A percentile compares a stretch with the other conserved stretches of the same genome.
phyloP scores from a whole-genome alignment of 2,329 filamentous ascomycete species.

The Pseudogymnoascus destructans region DNA sequence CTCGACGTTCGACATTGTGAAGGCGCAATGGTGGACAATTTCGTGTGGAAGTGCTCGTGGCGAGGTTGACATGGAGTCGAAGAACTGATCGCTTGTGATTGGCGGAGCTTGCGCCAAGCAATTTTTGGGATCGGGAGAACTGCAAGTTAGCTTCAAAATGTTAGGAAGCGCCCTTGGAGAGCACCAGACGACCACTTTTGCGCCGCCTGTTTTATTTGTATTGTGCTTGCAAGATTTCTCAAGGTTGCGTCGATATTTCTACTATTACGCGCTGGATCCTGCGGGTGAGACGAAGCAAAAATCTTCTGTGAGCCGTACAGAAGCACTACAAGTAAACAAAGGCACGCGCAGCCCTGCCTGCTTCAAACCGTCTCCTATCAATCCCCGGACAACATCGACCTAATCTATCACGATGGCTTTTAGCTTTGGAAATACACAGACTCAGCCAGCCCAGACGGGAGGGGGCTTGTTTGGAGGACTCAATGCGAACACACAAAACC shows the following conservation, averaged over 20 bases:
- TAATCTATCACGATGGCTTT: conserved; percentile 6
- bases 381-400: neutral
- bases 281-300: neutral
- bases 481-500: conserved; percentile 3
- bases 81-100: conserved; percentile 8
- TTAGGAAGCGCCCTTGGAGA: conserved; percentile 3
- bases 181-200: neutral
- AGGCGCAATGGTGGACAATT: conserved; percentile 15
- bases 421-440: conserved; percentile 5
- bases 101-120: conserved; percentile 7
- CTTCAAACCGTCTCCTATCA: neutral
- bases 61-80: conserved; percentile 3
- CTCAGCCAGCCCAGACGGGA: conserved; percentile 8
- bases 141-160: conserved; percentile 9
- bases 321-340: neutral
- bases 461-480: conserved; percentile 16
- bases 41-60: neutral
- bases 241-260: neutral
- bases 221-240: neutral
- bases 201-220: neutral
- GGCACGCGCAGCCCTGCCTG: neutral
- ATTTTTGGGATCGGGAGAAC: conserved; percentile 8
- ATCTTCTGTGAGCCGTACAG: neutral
- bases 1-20: conserved; percentile 27
- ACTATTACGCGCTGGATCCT: neutral